Evolutionary conservation across 2,329 filamentous ascomycete genomes (phyloP).

Genomic region (Aureobasidium lini): DNA sequence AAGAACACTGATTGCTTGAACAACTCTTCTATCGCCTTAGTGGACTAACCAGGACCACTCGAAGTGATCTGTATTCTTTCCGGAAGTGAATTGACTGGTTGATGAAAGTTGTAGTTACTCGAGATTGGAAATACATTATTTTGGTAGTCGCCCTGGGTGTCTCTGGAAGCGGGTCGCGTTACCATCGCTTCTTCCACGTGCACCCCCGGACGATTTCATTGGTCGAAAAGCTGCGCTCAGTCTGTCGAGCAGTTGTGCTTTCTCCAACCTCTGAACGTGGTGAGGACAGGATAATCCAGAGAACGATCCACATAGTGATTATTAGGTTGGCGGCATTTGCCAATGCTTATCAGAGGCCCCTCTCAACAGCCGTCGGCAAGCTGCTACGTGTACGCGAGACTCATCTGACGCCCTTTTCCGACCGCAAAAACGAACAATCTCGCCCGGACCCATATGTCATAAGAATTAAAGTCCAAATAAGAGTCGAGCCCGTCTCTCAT

Average conservation of each 20-base stretch:
- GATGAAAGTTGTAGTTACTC: too few species aligned
- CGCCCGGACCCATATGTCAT: conserved; percentile 7
- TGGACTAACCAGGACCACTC: too few species aligned
- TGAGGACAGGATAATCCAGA: background rate
- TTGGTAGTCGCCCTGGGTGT: too few species aligned
- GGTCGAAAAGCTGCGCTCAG: background rate
- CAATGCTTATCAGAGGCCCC: conserved; percentile 9
- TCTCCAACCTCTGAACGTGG: conserved; percentile 9
- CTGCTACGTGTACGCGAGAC: conserved; percentile 8
- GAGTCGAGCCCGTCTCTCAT: conserved; percentile 1
- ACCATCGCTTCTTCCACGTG: background rate
- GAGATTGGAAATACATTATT: too few species aligned
- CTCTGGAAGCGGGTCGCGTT: too few species aligned
- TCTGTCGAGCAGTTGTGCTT: background rate
- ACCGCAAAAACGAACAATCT: conserved; percentile 1
- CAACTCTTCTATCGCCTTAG: too few species aligned
- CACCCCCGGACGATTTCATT: background rate
- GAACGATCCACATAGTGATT: conserved; percentile 11
- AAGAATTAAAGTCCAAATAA: background rate
- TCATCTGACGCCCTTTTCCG: conserved; percentile 7
- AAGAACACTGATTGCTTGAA: too few species aligned
- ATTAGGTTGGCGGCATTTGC: conserved; percentile 10
- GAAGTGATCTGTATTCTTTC: too few species aligned
- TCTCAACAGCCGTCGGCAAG: conserved; percentile 13
- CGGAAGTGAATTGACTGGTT: too few species aligned